These are phyloP conservation scores for Sporothrix humicola DNA, from an alignment of 2,329 filamentous ascomycete species.

Conservation along the genomic window DNA sequence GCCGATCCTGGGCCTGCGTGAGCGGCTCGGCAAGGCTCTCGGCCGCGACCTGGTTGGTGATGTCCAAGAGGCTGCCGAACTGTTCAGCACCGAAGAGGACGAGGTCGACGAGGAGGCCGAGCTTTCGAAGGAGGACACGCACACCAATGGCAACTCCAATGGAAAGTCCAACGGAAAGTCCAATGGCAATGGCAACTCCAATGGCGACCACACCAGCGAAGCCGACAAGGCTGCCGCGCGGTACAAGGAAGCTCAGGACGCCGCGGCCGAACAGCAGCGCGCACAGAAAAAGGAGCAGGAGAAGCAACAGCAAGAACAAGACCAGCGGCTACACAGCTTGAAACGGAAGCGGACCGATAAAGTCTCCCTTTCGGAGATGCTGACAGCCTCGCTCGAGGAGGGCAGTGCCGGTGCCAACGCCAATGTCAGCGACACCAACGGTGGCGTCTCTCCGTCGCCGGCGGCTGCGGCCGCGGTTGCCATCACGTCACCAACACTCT, in stretches of 20 bases:
- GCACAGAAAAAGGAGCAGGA: background rate
- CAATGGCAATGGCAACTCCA: background rate
- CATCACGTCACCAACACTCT: constrained; percentile 39
- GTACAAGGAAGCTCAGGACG: constrained; percentile 54
- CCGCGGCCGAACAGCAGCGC: constrained; percentile 43
- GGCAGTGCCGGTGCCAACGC: constrained; percentile 37
- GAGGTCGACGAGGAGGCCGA: constrained; percentile 39
- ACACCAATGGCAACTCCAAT: background rate
- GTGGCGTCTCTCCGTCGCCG: background rate
- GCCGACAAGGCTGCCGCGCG: constrained; percentile 1
- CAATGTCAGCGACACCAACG: background rate
- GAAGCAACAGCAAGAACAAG: constrained; percentile 37
- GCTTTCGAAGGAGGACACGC: background rate
- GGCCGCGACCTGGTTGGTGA: constrained; percentile 57
- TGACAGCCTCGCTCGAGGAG: constrained; percentile 52
- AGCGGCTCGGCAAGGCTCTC: constrained; percentile 60
- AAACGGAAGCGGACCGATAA: constrained; percentile 48
- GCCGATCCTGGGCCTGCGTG: constrained; percentile 61
- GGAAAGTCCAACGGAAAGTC: background rate
- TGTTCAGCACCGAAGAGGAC: constrained; percentile 38
- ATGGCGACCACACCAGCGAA: background rate
- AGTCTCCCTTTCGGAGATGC: constrained; percentile 47
- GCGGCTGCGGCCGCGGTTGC: constrained; percentile 32
- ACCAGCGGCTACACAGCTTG: constrained; percentile 32
- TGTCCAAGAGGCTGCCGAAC: constrained; percentile 23